Conservation (phyloP, 2,329 filamentous ascomycete genomes). For the Ophiostoma pallidulum region DNA sequence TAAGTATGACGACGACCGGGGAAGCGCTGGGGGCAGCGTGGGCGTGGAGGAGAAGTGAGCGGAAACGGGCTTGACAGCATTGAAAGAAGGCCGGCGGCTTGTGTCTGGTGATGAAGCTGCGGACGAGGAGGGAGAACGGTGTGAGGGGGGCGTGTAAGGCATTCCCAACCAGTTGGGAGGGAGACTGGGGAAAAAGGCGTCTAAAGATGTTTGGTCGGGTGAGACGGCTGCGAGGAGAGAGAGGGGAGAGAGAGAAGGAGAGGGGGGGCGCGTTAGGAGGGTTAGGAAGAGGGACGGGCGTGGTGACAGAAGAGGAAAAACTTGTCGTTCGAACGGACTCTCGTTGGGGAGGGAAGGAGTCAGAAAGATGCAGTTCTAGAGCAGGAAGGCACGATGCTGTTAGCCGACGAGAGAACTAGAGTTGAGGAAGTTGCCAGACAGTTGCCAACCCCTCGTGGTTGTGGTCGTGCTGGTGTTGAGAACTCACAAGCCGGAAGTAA, state of each 20-base stretch:
- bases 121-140: constrained; percentile 53
- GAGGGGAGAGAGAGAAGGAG: not conserved
- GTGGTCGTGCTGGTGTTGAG: too few relatives aligned
- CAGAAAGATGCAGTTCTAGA: too few relatives aligned
- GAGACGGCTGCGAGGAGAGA: not conserved
- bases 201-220: constrained; percentile 2
- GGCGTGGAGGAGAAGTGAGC: constrained; percentile 10
- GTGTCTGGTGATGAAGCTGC: constrained; percentile 44
- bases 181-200: not conserved
- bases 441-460: too few relatives aligned
- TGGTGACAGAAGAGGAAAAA: not conserved
- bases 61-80: constrained; percentile 23
- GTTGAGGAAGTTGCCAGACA: not conserved
- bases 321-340: not conserved
- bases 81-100: constrained; percentile 51
- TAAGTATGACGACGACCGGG: constrained; percentile 57
- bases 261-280: too few relatives aligned
- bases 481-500: not conserved
- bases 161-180: constrained; percentile 43
- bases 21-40: constrained; percentile 42
- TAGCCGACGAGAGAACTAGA: too few relatives aligned
- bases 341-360: not conserved
- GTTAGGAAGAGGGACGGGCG: not conserved
- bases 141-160: constrained; percentile 80
- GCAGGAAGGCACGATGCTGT: too few relatives aligned